Evolutionary conservation across 2,329 filamentous ascomycete genomes (phyloP).

Genomic region (Pseudocercospora ulei): DNA sequence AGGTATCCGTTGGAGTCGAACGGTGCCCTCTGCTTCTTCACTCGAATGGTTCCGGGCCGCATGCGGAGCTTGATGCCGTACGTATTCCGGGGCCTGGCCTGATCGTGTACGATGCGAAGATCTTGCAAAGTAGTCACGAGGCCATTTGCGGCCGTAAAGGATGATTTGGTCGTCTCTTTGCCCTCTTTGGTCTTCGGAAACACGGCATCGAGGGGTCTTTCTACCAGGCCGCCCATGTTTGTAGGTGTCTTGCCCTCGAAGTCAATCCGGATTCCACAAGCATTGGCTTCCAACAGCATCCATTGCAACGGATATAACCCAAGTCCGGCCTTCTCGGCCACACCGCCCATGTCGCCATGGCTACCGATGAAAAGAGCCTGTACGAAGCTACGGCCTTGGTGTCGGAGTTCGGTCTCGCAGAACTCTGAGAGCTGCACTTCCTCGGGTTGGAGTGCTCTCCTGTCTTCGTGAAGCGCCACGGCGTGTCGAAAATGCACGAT

Average conservation of each 20-base stretch:
- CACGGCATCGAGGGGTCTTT: conserved; percentile 15
- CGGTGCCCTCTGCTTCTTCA: conserved; percentile 18
- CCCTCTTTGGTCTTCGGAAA: conserved; percentile 16
- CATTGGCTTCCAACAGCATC: conserved; percentile 35
- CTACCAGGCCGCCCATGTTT: background rate
- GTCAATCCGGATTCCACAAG: conserved; percentile 13
- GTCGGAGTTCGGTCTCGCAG: conserved; percentile 15
- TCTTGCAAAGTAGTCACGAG: conserved; percentile 21
- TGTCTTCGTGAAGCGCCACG: conserved; percentile 36
- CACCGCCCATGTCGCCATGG: conserved; percentile 36
- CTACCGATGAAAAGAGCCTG: conserved; percentile 39
- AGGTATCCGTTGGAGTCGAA: conserved; percentile 21
- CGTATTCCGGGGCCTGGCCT: conserved; percentile 8
- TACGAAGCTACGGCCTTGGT: conserved; percentile 27
- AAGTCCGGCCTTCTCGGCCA: conserved; percentile 34
- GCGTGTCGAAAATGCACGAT: conserved; percentile 36
- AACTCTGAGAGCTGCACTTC: conserved; percentile 23
- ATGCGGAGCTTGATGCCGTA: conserved; percentile 20
- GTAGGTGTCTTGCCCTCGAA: conserved; percentile 10
- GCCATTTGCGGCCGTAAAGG: conserved; percentile 5
- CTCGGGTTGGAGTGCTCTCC: conserved; percentile 28
- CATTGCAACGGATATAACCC: conserved; percentile 40
- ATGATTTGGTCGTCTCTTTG: conserved; percentile 12
- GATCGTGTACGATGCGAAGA: conserved; percentile 23
- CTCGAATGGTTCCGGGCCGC: conserved; percentile 15